A percentile compares a stretch with the other conserved stretches of the same genome.
These are phyloP conservation scores for Trebouxiophyceae sp. DNA, from an alignment of 163 green algal genomes.

Conservation along the genomic window DNA sequence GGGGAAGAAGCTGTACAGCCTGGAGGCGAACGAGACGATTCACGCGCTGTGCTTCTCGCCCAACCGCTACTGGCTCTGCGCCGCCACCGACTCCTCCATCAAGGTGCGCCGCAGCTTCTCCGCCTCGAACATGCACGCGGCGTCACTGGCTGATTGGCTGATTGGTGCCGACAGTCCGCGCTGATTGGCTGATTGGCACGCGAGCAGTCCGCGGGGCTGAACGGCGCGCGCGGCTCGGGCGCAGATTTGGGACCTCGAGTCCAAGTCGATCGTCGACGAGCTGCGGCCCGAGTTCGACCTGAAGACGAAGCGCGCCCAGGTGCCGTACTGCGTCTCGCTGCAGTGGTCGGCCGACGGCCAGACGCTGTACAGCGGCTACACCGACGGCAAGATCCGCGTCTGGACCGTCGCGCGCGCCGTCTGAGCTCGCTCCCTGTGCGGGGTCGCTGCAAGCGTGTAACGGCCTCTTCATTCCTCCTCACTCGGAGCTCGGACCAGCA, in stretches of 20 bases:
- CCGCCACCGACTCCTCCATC: conserved; percentile 80
- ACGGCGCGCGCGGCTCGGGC: too few species aligned
- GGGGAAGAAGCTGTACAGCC: conserved; percentile 93
- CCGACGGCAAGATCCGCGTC: conserved; percentile 62
- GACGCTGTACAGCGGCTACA: conserved; percentile 96
- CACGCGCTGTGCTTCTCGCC: conserved; percentile 97
- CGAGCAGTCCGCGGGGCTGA: too few species aligned
- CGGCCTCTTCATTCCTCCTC: too few species aligned
- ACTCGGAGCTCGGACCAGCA: too few species aligned
- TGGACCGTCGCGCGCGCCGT: conserved; percentile 14
- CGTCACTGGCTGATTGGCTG: too few species aligned
- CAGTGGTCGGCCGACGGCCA: conserved; percentile 91
- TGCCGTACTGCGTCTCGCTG: conserved; percentile 93
- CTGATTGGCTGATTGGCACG: too few species aligned
- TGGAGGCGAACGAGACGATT: conserved; percentile 98
- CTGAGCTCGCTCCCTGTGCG: neutral
- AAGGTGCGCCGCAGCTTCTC: conserved; percentile 35
- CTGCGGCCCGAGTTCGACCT: conserved; percentile 81
- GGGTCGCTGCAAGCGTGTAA: neutral
- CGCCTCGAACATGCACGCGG: too few species aligned
- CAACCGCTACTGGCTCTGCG: conserved; percentile 99
- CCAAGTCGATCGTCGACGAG: conserved; percentile 95
- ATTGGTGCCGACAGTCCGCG: too few species aligned
- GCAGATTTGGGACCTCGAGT: conserved; percentile 99
- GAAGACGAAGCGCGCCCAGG: conserved; percentile 62